Evolutionary conservation across 2,329 filamentous ascomycete species (phyloP).

Genomic region (Helotiales sp.): DNA sequence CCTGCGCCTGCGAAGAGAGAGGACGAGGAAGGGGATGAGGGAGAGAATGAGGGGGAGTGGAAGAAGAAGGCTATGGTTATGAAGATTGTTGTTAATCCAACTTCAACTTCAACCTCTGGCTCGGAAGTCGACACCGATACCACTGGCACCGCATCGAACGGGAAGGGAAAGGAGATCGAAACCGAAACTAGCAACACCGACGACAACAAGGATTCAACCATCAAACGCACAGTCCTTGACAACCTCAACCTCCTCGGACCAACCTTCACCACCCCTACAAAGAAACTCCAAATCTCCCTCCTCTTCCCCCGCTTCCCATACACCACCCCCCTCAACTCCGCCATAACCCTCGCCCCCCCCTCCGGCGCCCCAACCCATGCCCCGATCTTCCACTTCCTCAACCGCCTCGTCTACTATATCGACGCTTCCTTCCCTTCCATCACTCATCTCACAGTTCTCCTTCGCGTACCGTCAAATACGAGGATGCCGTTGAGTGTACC

Average conservation of each 20-base stretch:
- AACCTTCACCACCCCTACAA: constrained; percentile 11
- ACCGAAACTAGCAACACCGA: too few species aligned
- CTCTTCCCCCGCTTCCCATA: constrained; percentile 9
- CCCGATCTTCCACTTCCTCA: not conserved
- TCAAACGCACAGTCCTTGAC: constrained; percentile 9
- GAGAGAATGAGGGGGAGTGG: not conserved
- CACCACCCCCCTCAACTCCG: not conserved
- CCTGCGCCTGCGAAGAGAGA: not conserved
- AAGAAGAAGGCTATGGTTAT: not conserved
- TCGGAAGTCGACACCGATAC: too few species aligned
- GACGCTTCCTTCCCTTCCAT: constrained; percentile 1
- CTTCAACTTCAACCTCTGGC: too few species aligned
- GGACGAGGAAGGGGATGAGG: not conserved
- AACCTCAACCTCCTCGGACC: constrained; percentile 17
- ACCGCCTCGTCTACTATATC: not conserved
- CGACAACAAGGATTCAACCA: not conserved
- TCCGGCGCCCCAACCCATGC: not conserved
- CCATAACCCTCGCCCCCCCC: not conserved
- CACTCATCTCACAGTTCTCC: not conserved
- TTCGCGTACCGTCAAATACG: constrained; percentile 2
- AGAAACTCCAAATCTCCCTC: constrained; percentile 20
- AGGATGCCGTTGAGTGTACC: constrained; percentile 8
- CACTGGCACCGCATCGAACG: too few species aligned
- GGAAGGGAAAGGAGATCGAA: not conserved
- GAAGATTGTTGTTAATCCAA: too few species aligned